A percentile compares a stretch with the other conserved stretches of the same genome.
Conservation (phyloP, 2,329 filamentous ascomycete species). For the Fusarium nanum region DNA sequence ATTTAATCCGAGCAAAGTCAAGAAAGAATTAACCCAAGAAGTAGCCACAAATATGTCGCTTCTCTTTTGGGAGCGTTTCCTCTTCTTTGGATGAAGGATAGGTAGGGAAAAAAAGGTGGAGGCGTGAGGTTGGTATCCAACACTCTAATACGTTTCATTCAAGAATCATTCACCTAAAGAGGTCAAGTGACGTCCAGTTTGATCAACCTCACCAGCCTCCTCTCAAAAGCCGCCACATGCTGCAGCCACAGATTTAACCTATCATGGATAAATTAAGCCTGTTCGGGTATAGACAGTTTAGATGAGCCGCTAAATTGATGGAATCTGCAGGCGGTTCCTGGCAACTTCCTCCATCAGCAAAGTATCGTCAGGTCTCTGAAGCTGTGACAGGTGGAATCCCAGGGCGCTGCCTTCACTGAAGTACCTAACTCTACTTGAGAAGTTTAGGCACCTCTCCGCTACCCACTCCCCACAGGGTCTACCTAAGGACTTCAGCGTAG, state of each 20-base stretch:
- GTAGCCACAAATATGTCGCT: slow-evolving; percentile 19
- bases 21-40: slow-evolving; percentile 15
- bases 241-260: slow-evolving; percentile 26
- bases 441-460: neutral
- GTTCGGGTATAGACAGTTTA: slow-evolving; percentile 7
- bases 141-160: slow-evolving; percentile 25
- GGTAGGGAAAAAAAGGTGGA: slow-evolving; percentile 20
- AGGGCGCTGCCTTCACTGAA: neutral
- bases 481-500: neutral
- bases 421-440: slow-evolving; percentile 6
- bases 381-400: neutral
- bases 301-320: slow-evolving; percentile 11
- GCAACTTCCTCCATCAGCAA: slow-evolving; percentile 2
- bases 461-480: slow-evolving; percentile 1
- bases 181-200: slow-evolving; percentile 26
- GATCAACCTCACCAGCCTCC: slow-evolving; percentile 8
- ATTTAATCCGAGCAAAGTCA: neutral
- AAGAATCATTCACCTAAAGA: slow-evolving; percentile 29
- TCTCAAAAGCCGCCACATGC: neutral
- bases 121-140: slow-evolving; percentile 17
- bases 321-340: slow-evolving; percentile 25
- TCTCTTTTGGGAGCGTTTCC: slow-evolving; percentile 23
- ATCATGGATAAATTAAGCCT: slow-evolving; percentile 4
- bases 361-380: slow-evolving; percentile 2
- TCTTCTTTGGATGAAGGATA: slow-evolving; percentile 29